Evolutionary conservation across 768 basidiomycete species (phyloP).

Genomic region (Lactarius vividus): DNA sequence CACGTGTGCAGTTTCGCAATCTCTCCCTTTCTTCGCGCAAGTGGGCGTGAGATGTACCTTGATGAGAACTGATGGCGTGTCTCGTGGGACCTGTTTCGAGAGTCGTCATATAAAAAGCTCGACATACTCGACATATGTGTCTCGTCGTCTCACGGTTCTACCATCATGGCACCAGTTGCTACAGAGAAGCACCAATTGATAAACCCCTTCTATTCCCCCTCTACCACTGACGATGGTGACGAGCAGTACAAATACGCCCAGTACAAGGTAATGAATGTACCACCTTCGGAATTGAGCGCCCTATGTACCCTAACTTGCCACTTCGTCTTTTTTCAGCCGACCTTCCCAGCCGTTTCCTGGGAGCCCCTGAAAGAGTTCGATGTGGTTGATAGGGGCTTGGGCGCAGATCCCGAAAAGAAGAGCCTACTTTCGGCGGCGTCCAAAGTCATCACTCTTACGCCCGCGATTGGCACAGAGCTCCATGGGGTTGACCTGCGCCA

Average conservation of each 20-base stretch:
- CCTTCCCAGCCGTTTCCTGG: conserved; percentile 63
- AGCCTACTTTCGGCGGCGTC: conserved; percentile 59
- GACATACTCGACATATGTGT: not conserved
- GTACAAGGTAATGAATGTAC: conserved; percentile 49
- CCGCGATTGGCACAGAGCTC: conserved; percentile 73
- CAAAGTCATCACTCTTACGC: conserved; percentile 67
- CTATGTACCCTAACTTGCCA: not conserved
- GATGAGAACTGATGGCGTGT: not conserved
- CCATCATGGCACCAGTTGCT: conserved; percentile 16
- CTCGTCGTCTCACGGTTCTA: not conserved
- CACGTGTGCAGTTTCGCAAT: conserved; percentile 36
- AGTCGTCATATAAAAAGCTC: not conserved
- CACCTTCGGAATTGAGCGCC: not conserved
- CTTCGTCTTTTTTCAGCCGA: conserved; percentile 44
- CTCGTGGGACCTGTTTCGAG: not conserved
- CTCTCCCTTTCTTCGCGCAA: conserved; percentile 30
- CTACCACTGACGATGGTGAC: conserved; percentile 49
- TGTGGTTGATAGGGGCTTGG: conserved; percentile 66
- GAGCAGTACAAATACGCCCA: conserved; percentile 51
- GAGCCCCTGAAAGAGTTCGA: conserved; percentile 54
- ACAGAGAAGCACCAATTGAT: conserved; percentile 32
- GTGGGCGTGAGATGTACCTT: conserved; percentile 15
- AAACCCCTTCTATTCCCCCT: conserved; percentile 71
- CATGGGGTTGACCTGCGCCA: conserved; percentile 70
- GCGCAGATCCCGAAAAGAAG: conserved; percentile 68